Conservation (phyloP, 768 basidiomycete genomes). For the Podaxis sp. region DNA sequence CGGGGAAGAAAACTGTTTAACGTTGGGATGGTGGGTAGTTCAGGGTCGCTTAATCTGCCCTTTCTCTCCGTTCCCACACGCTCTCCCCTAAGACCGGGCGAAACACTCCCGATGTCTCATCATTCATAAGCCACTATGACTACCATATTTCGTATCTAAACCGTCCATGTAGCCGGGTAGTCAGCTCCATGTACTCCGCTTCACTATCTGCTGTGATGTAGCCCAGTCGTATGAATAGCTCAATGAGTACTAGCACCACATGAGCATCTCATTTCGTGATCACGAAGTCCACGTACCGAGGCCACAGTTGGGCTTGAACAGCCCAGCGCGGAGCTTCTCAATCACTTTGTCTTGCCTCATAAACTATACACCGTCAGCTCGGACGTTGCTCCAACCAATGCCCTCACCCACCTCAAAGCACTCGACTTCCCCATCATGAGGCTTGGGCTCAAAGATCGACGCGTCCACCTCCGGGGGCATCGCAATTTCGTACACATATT, state of each 20-base stretch:
- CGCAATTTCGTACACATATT: slow-evolving; percentile 81
- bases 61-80: slow-evolving; percentile 9
- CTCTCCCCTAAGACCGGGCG: neutral
- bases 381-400: neutral
- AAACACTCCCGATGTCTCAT: slow-evolving; percentile 6
- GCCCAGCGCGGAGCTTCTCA: slow-evolving; percentile 57
- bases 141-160: slow-evolving; percentile 64
- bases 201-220: slow-evolving; percentile 88
- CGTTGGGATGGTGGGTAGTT: neutral
- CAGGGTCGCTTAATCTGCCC: slow-evolving; percentile 6
- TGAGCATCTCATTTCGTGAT: neutral
- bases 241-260: slow-evolving; percentile 64
- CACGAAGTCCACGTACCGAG: slow-evolving; percentile 50
- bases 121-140: slow-evolving; percentile 33
- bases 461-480: slow-evolving; percentile 56
- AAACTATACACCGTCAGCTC: slow-evolving; percentile 46
- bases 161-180: slow-evolving; percentile 68
- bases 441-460: slow-evolving; percentile 59
- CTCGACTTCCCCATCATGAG: slow-evolving; percentile 93
- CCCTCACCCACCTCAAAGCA: slow-evolving; percentile 68
- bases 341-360: slow-evolving; percentile 64
- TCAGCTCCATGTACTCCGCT: slow-evolving; percentile 75
- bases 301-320: slow-evolving; percentile 95
- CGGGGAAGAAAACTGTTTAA: neutral
- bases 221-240: slow-evolving; percentile 87